Conservation (phyloP, 345 rosid genomes). For the Cardamine resedifolia region DNA sequence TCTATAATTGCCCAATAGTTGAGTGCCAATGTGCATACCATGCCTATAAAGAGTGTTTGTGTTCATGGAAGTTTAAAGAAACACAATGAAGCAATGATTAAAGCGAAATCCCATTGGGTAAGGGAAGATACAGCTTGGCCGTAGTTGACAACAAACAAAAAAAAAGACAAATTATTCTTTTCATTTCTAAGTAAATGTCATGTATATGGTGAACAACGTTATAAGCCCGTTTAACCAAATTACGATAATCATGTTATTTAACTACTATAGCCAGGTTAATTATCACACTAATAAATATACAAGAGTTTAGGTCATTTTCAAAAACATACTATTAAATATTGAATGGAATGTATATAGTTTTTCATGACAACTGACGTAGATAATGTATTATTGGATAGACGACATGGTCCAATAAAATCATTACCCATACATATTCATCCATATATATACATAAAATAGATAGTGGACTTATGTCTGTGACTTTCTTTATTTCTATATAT, state of each 20-base stretch:
- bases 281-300: not conserved
- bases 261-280: no score
- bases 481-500: conserved; percentile 20
- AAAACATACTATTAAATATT: not conserved
- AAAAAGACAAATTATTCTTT: not conserved
- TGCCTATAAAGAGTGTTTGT: conserved; percentile 20
- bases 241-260: not conserved
- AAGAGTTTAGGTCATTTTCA: not conserved
- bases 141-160: not conserved
- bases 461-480: conserved; percentile 29
- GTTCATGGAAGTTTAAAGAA: conserved; percentile 10
- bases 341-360: not conserved
- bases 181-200: not conserved
- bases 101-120: conserved; percentile 12
- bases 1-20: conserved; percentile 1
- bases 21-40: conserved; percentile 32
- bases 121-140: conserved; percentile 26
- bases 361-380: conserved; percentile 5
- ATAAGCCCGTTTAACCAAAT: not conserved
- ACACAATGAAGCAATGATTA: conserved; percentile 19
- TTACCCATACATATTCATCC: conserved; percentile 19
- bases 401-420: conserved; percentile 29
- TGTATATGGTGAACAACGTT: not conserved
- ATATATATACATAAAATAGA: conserved; percentile 10
- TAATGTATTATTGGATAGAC: conserved; percentile 18